Base-by-base conservation (phyloP, 495 filamentous ascomycete species). In the Aspergillus nanangensis region DNA sequence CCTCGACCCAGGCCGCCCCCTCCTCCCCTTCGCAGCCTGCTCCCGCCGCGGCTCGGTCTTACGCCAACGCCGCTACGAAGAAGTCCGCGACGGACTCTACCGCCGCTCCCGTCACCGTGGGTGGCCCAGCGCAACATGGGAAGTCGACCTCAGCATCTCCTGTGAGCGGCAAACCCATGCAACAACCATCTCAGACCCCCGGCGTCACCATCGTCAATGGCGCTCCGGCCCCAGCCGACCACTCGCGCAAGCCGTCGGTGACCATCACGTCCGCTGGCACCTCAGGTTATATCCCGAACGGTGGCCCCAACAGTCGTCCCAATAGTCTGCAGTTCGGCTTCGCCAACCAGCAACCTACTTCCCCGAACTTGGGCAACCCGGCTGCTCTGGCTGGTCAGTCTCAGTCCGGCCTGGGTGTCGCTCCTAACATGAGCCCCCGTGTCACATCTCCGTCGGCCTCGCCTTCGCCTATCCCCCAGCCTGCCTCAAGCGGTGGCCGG, bases 381-480 rank as follows among this genome's bases (percentile, higher is more conserved):
- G 68, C 70, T 17, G 58, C 58, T 18, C 53, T 65, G 50, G 75
- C 82, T 21, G 78, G 72, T 40, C 70, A 66, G 64, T 56, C 65
- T 37, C 71, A 70, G 52, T 31, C 61, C 39, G 62, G 66, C 35
- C 77, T 90, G 17, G 78, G 86, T 52, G 78, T 87, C 17, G 80
- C 85, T 44, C 82, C 84, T 31, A 70, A 73, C 55, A 71, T 63
- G 23, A 83, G 85, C 59, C 82, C 78, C 24, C 76, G 84, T 50
- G 71, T 87, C 22, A 78, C 79, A 19, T 87, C 84, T 33, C 87
- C 87, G 5, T 80, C 82, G 46, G 77, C 79, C 21, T 95, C 91
- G 11, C 91, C 91, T 3, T 88, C 86, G 17, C 91, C 91, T 5
- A 96, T 96, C 42, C 90, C 90, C 15, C 86, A 88, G 63, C 87